Base-by-base conservation (phyloP, 805 yeast genomes). In the Candida tibetensis region DNA sequence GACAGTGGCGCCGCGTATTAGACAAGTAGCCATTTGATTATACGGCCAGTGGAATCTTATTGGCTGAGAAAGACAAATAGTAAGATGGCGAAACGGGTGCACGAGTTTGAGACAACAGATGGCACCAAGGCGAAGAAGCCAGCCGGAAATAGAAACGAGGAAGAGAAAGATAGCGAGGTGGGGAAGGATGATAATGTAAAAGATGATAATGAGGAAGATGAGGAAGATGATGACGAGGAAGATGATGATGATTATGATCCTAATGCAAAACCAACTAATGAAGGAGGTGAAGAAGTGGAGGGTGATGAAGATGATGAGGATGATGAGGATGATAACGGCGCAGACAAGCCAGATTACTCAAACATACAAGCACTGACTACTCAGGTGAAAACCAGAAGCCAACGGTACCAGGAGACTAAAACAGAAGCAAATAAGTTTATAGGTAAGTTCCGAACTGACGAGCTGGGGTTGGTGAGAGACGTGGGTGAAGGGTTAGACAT, bases 371-470 rank as follows among this genome's bases (percentile, higher is more conserved):
- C 52, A 51, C 69, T 32, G 52, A 66, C 53, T 10, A 83, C 88
- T 0, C 70, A 82, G 37, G 74, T 86, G 25, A 77, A 78, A 50
- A 86, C 95, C 0, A 69, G 95, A 47, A 71, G 76, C 16, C 91
- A 81, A 46, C 59, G 84, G 32, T 62, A 60, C 19, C 42, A 64
- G 16, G 85, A 79, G 14, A 39, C 39, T 17, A 18, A 23, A 2
- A 36, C 28, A 10, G 22, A 30, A n/a, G 35, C 23, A 12, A 33
- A 30, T 28, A 39, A 35, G 28, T 36, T 30, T 14, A 37, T 39
- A 17, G 50, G 43, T 4, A 46, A 45, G 8, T 45, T 52, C 29
- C 44, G 48, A 37, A 44, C 46, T 15, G 46, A 53, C 35, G 32
- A 43, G 25, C 50, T 45, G 44, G 49, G 47, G 6, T 42, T 39